Base-by-base conservation (phyloP, 106 monocot species). In the Phalaenopsis aphrodite region DNA sequence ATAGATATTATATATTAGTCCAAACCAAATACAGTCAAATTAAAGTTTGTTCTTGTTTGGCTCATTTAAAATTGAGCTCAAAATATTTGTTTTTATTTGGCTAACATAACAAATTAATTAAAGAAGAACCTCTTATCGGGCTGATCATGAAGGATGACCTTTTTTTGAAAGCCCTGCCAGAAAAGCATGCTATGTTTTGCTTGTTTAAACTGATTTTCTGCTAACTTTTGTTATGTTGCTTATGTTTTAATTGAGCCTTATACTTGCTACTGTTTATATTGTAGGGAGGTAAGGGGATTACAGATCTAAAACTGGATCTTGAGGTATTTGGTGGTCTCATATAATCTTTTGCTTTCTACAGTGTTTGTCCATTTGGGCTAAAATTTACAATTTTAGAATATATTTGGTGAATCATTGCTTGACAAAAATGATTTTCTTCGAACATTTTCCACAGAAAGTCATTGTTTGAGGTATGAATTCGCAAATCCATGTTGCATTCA, bases 221-320 rank as follows among this genome's bases (percentile, higher is more conserved):
- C 69, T 39, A 52, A 52, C 52, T 10, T 4, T 38, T 30, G 0
- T 69, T 38, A 69, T 69, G 14, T 69, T 8, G 12, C 39, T 69
- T 69, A 69, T 38, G 39, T 12, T 69, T 36, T 69, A 21, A 69
- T 69, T 1, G 38, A 69, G 14, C 11, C 30, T 69, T 38, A 38
- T 69, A 69, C 38, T 69, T 69, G 36, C 69, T 38, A 69, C 39
- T 36, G 38, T 69, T 69, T 23, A 10, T 14, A 10, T 76, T 64
- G 24, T 83, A 99, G 98, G 90, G 92, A 77, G 98, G 93, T 77
- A 94, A 95, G 84, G 98, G 94, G 30, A 89, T 94, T 43, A 99
- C 98, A 38, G 86, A 95, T 84, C 80, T 99, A 71, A 83, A 88
- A 58, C 78, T 84, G 79, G 81, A 83, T 81, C 89, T 99, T 79